Evolutionary conservation across 768 basidiomycete genomes (phyloP).

Genomic region (Mycena floridula): DNA sequence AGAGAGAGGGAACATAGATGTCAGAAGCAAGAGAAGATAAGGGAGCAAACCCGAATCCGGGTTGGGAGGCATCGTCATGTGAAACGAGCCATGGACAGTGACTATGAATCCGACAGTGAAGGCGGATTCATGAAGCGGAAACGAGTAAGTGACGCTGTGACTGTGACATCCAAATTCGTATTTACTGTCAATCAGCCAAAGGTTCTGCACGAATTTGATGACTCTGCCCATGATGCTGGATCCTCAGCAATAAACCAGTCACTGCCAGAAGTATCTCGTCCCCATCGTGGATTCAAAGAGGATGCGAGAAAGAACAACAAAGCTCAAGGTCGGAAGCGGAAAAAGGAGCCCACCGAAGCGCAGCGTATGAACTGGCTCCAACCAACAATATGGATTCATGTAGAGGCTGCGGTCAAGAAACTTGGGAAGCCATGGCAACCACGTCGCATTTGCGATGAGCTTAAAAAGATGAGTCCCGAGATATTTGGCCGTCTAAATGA

Average conservation of each 20-base stretch:
- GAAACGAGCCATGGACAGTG: background rate
- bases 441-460: background rate
- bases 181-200: background rate
- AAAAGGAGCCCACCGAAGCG: background rate
- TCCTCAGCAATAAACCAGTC: background rate
- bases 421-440: background rate
- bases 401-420: background rate
- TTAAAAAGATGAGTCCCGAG: background rate
- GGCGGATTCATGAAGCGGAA: background rate
- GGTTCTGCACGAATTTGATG: background rate
- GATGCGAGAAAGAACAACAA: background rate
- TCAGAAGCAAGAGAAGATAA: background rate
- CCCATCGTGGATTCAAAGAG: background rate
- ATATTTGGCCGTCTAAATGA: background rate
- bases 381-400: background rate
- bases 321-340: background rate
- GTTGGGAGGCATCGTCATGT: background rate
- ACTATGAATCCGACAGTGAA: background rate
- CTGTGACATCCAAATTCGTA: background rate
- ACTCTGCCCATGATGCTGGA: background rate
- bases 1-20: background rate
- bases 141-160: background rate
- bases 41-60: background rate
- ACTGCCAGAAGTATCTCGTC: background rate
- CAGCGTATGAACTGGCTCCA: background rate